These are phyloP conservation scores for Candida incommunis DNA, from an alignment of 805 yeast genomes.

Conservation along the genomic window DNA sequence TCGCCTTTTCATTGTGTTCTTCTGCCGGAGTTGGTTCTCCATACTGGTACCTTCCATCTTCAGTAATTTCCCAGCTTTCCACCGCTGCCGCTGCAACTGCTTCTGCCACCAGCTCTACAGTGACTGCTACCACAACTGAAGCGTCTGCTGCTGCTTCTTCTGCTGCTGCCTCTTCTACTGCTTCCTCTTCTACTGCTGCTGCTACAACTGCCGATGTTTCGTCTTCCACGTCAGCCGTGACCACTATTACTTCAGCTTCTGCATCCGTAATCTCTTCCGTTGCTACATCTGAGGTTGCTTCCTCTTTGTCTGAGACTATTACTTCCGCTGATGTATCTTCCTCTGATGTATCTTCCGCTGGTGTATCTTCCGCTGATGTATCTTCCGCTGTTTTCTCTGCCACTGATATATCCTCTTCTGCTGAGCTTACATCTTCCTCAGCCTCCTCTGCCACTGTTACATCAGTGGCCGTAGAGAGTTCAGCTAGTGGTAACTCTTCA, in stretches of 20 bases:
- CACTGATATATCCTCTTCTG: constrained; percentile 9
- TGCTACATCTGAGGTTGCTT: constrained; percentile 8
- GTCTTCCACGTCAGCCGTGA: constrained; percentile 4
- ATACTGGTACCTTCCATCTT: constrained; percentile 5
- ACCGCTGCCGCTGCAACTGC: constrained; percentile 3
- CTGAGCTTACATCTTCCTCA: constrained; percentile 9
- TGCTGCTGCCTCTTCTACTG: constrained; percentile 10
- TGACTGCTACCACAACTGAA: constrained; percentile 5
- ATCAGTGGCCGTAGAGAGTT: constrained; percentile 6
- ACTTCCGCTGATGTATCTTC: constrained; percentile 3
- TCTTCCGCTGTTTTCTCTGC: constrained; percentile 8
- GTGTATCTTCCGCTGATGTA: constrained; percentile 7
- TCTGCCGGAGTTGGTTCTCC: constrained; percentile 24
- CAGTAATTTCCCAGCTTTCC: constrained; percentile 2
- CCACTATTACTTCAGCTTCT: constrained; percentile 3
- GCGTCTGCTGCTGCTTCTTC: constrained; percentile 3
- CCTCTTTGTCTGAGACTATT: constrained; percentile 8
- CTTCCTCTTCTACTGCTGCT: constrained; percentile 6
- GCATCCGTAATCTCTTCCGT: constrained; percentile 5
- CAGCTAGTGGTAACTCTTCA: constrained; percentile 5
- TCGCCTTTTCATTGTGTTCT: constrained; percentile 30
- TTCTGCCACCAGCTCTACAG: constrained; percentile 2
- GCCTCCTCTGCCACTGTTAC: constrained; percentile 7
- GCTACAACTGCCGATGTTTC: constrained; percentile 6
- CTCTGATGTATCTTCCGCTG: constrained; percentile 3